Base-by-base conservation (phyloP, 2,329 filamentous ascomycete species). In the Cladorrhinum sp. region DNA sequence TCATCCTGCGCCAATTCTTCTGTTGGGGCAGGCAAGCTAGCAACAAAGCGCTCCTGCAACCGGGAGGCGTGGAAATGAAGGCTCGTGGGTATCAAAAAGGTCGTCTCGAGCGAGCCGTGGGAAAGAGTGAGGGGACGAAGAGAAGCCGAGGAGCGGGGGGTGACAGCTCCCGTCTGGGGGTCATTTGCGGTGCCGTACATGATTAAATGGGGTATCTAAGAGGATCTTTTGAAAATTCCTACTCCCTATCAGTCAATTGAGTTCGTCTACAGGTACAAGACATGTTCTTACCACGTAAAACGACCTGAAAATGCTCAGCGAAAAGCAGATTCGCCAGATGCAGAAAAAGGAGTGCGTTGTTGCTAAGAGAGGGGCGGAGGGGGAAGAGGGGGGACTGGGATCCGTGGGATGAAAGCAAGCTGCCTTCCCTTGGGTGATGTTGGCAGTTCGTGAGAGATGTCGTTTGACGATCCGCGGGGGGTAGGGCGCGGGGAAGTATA, bases 1-100 rank as follows among this genome's bases (percentile, higher is more conserved):
- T 99, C 95, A 81, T 99, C 96, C 74, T 93, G 92, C 63, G 95
- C 96, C 66, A 98, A 86, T 81, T 99, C 95, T 74, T 99, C 95
- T 74, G 96, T 99, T 60, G 95, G 91, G 70, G 88, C 83, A 57
- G 96, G 96, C 68, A 99, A 84, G 66, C 88, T 92, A 52, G 90
- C 84, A 66, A 87, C 85, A 79, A 99, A 99, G 67, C 87, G 85
- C 70, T 97, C 93, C 82, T 93, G 96, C 73, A 98, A 83, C 79
- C 96, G 91, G 63, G 92, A 90, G 70, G 95, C 95, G 77, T 95
- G 93, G 82, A 96, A 99, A 79, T 99, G 95, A 65, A 97, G 86
- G 71, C 88, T 91, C 69, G 95, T 98, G 61, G 95, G 93, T 73
- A 99, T 90, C 72, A 97, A 88, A 76, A 99, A 95, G 57, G 92